These are phyloP conservation scores for Microdochium trichocladiopsis DNA, from an alignment of 2,329 filamentous ascomycete species.

Conservation along the genomic window DNA sequence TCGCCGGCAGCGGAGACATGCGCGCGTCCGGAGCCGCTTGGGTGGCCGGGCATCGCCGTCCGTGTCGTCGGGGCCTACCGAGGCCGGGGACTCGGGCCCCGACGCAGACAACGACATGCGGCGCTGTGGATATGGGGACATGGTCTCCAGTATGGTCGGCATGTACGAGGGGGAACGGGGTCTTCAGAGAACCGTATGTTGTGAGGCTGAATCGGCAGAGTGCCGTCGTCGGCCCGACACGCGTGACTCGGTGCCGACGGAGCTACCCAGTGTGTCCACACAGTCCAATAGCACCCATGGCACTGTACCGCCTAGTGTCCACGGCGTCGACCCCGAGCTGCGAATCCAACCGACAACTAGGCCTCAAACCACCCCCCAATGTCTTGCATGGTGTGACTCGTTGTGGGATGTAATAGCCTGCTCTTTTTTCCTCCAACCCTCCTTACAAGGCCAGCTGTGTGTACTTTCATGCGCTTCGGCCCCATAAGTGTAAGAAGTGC, in stretches of 20 bases:
- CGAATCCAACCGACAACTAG: background rate
- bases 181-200: background rate
- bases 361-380: too few species aligned
- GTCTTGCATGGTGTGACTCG: too few species aligned
- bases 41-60: background rate
- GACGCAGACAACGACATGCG: background rate
- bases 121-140: background rate
- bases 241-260: conserved; percentile 25
- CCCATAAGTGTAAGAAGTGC: too few species aligned
- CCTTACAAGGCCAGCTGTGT: too few species aligned
- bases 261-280: conserved; percentile 24
- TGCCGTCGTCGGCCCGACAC: conserved; percentile 7
- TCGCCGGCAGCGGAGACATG: background rate
- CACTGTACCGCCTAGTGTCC: background rate
- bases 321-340: background rate
- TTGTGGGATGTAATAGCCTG: too few species aligned
- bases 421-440: too few species aligned
- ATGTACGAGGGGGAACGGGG: background rate
- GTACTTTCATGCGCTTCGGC: too few species aligned
- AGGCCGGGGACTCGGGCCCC: background rate
- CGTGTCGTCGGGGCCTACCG: background rate
- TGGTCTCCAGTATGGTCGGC: background rate
- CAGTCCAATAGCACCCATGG: background rate
- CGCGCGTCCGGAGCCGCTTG: background rate
- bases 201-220: background rate